Evolutionary conservation across 495 filamentous ascomycete genomes (phyloP), one percentile per base, ranked within the genome.

Genomic region (Hyaloscypha hepaticicola): DNA sequence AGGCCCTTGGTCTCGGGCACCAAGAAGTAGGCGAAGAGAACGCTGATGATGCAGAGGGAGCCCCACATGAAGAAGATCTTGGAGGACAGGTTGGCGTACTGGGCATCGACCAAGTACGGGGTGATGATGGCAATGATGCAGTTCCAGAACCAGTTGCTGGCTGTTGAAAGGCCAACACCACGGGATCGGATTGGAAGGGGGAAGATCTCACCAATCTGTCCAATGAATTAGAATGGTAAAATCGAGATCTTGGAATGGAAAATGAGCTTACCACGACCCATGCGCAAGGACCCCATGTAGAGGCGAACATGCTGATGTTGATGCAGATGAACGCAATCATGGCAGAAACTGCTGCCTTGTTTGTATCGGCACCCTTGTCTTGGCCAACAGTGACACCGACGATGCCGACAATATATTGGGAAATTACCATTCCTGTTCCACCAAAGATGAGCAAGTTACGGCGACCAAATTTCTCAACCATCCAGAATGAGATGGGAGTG

Each of bases 141-240:
- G 80, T 94, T 92, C 89, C 89, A 92, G 70, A 93, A 85, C 91
- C 91, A 95, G 82, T 95, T 95, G 72, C 87, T 91, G 64, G 90
- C 85, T 58, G 91, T 93, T 27, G 90, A 90, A 55, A 95, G 81
- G 65, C 82, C 90, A 56, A 94, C 89, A 74, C 90, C 90, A 55
- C 88, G 87, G 27, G 90, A 88, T 70, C 91, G 88, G 77, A 93
- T 92, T 49, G 87, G 88, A 51, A 95, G 84, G 21, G 90, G 90
- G 85, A 86, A 95, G 78, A 93, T 88, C 79, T 95, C 91, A 64
- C 91, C 91, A 66, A 93, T 90, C 31, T 33, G 31, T 33, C 31
- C 31, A 33, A 3, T 7, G 6, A 33, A 33, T 33, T 33, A 33
- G 31, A 33, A 33, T 12, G n/a, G n/a, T 33, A 33, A 33, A 33